Evolutionary conservation across 768 basidiomycete species (phyloP).

Genomic region (Cyathus striatus): DNA sequence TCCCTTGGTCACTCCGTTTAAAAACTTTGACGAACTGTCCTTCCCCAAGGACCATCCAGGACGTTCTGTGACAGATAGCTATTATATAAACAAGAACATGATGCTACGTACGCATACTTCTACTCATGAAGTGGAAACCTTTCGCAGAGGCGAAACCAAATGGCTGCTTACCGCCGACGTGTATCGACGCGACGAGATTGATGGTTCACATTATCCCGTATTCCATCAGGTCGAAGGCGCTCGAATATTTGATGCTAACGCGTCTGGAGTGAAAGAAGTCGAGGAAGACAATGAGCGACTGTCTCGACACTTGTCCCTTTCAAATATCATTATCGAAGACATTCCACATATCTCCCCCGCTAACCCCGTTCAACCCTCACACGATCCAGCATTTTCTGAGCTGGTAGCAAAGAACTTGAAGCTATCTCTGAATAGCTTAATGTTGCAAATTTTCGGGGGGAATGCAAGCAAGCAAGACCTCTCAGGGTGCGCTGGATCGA

Average conservation of each 20-base stretch:
- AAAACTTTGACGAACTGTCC: slow-evolving; percentile 96
- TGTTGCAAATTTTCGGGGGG: slow-evolving; percentile 77
- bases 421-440: slow-evolving; percentile 80
- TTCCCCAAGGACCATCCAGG: slow-evolving; percentile 95
- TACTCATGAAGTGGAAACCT: slow-evolving; percentile 96
- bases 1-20: slow-evolving; percentile 82
- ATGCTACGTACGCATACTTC: slow-evolving; percentile 98
- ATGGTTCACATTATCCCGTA: slow-evolving; percentile 92
- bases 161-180: slow-evolving; percentile 97
- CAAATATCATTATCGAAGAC: slow-evolving; percentile 86
- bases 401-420: slow-evolving; percentile 85
- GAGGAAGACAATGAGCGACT: slow-evolving; percentile 69
- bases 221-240: slow-evolving; percentile 99
- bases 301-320: slow-evolving; percentile 49
- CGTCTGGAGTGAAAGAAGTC: slow-evolving; percentile 54
- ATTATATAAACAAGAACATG: slow-evolving; percentile 86
- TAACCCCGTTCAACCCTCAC: slow-evolving; percentile 79
- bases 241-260: slow-evolving; percentile 63
- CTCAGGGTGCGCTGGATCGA: slow-evolving; percentile 95
- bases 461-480: slow-evolving; percentile 51
- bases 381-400: slow-evolving; percentile 69
- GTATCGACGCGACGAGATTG: slow-evolving; percentile 97
- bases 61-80: slow-evolving; percentile 84
- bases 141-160: slow-evolving; percentile 64
- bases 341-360: slow-evolving; percentile 63